Base-by-base conservation (phyloP, 2,329 filamentous ascomycete genomes). In the Fusarium sp. region DNA sequence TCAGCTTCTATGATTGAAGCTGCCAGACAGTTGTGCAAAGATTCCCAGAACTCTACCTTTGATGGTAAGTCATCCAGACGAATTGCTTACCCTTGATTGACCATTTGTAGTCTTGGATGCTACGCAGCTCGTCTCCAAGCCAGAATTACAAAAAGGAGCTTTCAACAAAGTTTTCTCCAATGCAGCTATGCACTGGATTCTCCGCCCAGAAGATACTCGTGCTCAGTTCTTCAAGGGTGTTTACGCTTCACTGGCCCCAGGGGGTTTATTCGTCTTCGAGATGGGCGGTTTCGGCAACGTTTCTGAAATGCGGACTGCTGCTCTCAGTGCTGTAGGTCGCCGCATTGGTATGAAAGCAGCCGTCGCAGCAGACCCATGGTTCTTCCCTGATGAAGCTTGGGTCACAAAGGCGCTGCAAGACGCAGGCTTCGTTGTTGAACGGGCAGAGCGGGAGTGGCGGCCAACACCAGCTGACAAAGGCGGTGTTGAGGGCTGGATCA, bases 261-360 rank as follows among this genome's bases (percentile, higher is more conserved):
- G 85, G 15, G 91, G 90, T 4, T 75, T 74, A 1, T 90, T 93
- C 65, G 86, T 87, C 14, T 92, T 93, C 74, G 92, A 94, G 79
- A 91, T 91, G 89, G 91, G 92, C 57, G 91, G 91, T 1, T 85
- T 90, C 54, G 92, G 92, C 25, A 93, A 93, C 79, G 85, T 92
- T 2, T 82, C 84, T 2, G 91, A 93, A 79, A 86, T 92, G 72
- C 85, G 88, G 33, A 83, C 87, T 1, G 88, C 89, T 4, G 81
- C 92, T 12, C 80, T 90, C 7, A 82, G 84, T 20, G 86, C 86
- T 4, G 81, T 92, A 2, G 79, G 84, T 20, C 83, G 86, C 3
- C 86, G 88, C 2, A 77, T 90, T 1, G 83, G 87, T 0, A 71
- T 91, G 4, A 75, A 81, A n/a, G 80, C 81, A 14, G 87, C 88